Base-by-base conservation (phyloP, 2,329 filamentous ascomycete genomes). In the Fusarium oxysporum region DNA sequence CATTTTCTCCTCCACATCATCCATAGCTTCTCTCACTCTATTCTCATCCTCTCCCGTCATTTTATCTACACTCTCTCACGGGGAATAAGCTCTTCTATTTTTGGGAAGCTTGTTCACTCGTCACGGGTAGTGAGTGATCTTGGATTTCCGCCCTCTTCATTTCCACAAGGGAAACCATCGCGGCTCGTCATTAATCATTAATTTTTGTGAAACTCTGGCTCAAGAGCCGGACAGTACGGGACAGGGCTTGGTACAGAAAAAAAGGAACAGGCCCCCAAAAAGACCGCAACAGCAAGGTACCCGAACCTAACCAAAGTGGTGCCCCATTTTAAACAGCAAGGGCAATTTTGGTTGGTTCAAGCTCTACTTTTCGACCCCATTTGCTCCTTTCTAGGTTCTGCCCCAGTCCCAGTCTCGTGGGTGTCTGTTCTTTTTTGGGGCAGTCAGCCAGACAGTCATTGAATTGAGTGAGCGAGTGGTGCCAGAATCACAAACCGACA, bases 151-250 rank as follows among this genome's bases (percentile, higher is more conserved):
- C 30, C 40, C 21, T 67, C 33, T 50, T 70, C 62, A 68, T 71
- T 56, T 71, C 68, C 68, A 68, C 57, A 63, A 40, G 38, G 51
- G 51, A 59, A 63, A 68, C 41, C 21, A 44, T 71, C 45, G 21
- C 56, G 51, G 51, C 28, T 63, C 30, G 44, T 45, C 58, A 65
- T 60, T 43, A 68, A 71, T 71, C 58, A 65, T 60, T 47, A 68
- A 71, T 68, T 59, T 41, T 44, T 63, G 53, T 71, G 69, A 71
- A 71, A 71, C 69, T 71, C 48, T 63, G 50, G 50, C 25, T 32
- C 38, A 47, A 63, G 55, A 63, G 48, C 45, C 37, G 38, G 48
- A 41, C 51, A 48, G 40, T 9, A 62, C 35, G 55, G 48, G 48
- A 58, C 48, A 14, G 25, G 21, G 38, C 32, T 44, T 25, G 55